Evolutionary conservation across 345 rosid genomes (phyloP), one percentile per base, ranked within the genome.

Genomic region (Arabis alpina): DNA sequence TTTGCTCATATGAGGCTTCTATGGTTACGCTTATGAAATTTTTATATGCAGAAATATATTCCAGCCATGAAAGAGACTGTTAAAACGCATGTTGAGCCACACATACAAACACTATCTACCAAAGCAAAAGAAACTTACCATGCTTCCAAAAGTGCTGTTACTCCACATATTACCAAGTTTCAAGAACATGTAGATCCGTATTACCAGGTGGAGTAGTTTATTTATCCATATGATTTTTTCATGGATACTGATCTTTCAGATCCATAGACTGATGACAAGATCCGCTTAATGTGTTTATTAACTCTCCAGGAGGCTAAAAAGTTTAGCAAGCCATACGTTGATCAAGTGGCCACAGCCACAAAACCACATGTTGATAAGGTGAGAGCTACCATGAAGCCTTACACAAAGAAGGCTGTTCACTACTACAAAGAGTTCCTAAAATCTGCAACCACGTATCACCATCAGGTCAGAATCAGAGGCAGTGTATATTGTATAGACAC

Each of bases 281-380:
- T 66, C 44, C 0, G 25, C 64, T 48, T 48, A 48, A 47, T 19
- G 41, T 0, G 10, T 30, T 42, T 25, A 16, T 44, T 47, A 42
- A 9, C 47, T 54, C 66, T 28, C 16, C 81, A 94, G 99, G 89
- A 85, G 77, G 90, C 88, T 13, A 92, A 86, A 83, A 88, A 80
- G 83, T 79, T 89, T 60, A 87, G 93, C 77, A 90, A 87, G 80
- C 98, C 97, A 25, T 87, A 88, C 52, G 76, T 95, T 23, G 96
- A 92, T 68, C 92, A 88, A 68, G 84, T 86, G 64, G 99, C 92
- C 54, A 81, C 87, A 10, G 76, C 83, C 32, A 77, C 96, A 60
- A 95, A 88, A 75, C 99, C 99, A 73, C 99, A 90, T 77, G 88
- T 86, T 61, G 92, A 88, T 52, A 91, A 82, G 70, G 84, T 81